phyloP scores from a whole-genome alignment of 495 filamentous ascomycete species.

The Neurospora sp. region DNA sequence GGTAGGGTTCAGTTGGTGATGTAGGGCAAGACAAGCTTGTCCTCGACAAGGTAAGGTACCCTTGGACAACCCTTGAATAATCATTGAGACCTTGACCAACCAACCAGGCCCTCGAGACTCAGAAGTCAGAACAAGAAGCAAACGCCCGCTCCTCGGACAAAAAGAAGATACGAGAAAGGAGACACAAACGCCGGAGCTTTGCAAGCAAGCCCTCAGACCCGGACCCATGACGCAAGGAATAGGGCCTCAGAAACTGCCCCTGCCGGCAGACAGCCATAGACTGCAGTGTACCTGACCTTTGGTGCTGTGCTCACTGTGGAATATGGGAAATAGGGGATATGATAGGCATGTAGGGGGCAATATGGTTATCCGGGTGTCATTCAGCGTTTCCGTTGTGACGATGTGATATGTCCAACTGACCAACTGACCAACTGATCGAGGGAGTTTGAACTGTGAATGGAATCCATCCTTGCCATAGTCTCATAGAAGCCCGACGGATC shows the following conservation, averaged over 20 bases:
- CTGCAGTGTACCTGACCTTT: neutral
- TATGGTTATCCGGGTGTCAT: neutral
- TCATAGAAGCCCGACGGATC: neutral
- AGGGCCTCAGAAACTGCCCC: neutral
- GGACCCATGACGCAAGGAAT: neutral
- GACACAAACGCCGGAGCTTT: neutral
- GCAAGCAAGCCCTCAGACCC: neutral
- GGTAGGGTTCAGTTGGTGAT: neutral
- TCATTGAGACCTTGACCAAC: neutral
- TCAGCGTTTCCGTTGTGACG: neutral
- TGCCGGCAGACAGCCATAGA: neutral
- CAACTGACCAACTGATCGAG: neutral
- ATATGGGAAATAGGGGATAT: neutral
- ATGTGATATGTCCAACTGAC: neutral
- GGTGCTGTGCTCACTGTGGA: neutral
- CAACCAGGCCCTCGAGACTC: neutral
- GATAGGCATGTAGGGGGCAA: neutral
- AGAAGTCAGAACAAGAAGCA: neutral
- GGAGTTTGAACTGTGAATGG: neutral
- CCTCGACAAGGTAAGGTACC: neutral
- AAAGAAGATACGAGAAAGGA: neutral
- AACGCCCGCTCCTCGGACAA: neutral
- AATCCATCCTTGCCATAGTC: neutral
- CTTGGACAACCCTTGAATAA: neutral
- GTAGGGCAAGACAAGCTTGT: neutral